Base-by-base conservation (phyloP, 345 rosid genomes). In the Euphorbia pulcherrima region DNA sequence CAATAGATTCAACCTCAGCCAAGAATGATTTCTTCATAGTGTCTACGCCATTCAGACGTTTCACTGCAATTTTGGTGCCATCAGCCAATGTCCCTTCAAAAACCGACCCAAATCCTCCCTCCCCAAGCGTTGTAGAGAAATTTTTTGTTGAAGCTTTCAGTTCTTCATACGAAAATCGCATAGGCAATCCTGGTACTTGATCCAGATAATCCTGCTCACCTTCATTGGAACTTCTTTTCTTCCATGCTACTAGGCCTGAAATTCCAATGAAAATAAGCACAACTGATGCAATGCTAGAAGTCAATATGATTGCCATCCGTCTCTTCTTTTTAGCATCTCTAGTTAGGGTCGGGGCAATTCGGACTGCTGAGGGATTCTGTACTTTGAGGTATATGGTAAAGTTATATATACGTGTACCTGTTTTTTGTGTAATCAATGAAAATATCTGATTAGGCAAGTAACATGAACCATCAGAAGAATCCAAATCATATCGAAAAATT, bases 51-150 rank as follows among this genome's bases (percentile, higher is more conserved):
- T 61, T 39, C 8, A 61, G 30, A 39, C 50, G 21, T 33, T 73
- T 73, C 11, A 67, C 77, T 21, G 77, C 77, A 40, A 73, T 67
- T 44, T 40, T 24, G 16, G 37, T 62, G 54, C 68, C 77, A 23
- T 67, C 62, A 40, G 9, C 17, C 8, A 61, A 33, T 21, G 37
- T 65, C 16, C 77, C 77, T 41, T 61, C 39, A 65, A 67, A 73
- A 39, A 73, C 77, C 18, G 72, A 14, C 8, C 68, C 77, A 61
- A 73, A 73, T 6, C 77, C 72, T 46, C 77, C 72, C 27, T 60
- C 24, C 0, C 77, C 77, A 3, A 67, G 18, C 35, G 51, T n/a
- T 35, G 61, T 52, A 39, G 59, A 60, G 62, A 73, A 73, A 47
- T 67, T 52, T 14, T 68, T 37, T 2, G 77, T 73, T 1, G 60